Conservation (phyloP, 768 basidiomycete genomes). For the Boletus patriciae region DNA sequence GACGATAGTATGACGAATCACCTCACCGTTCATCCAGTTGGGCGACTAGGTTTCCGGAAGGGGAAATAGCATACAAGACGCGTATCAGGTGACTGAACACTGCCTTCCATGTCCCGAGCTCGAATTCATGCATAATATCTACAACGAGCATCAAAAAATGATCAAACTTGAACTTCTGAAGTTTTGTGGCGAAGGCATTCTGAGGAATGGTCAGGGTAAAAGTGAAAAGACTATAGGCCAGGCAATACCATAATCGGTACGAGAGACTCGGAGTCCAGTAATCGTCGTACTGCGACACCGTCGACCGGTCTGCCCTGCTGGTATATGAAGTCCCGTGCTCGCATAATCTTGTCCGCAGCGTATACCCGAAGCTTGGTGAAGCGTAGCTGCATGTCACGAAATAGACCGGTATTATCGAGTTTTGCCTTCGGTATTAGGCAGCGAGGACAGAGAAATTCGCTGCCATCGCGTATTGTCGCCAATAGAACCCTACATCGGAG, state of each 20-base stretch:
- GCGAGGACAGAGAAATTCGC: neutral
- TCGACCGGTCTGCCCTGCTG: neutral
- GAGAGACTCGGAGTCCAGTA: neutral
- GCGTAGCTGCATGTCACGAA: conserved; percentile 18
- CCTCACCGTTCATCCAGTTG: too few species aligned
- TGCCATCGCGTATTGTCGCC: neutral
- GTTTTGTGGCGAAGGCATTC: conserved; percentile 35
- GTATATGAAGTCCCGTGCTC: neutral
- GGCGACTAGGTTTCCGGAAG: conserved; percentile 7
- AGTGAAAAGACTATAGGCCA: too few species aligned
- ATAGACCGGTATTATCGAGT: neutral
- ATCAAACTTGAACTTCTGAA: conserved; percentile 19
- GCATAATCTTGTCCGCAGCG: neutral
- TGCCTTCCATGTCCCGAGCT: conserved; percentile 40
- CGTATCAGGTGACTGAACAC: conserved; percentile 38
- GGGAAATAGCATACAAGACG: conserved; percentile 21
- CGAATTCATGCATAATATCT: conserved; percentile 43
- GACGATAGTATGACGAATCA: too few species aligned
- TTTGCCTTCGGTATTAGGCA: neutral
- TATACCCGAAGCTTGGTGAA: neutral
- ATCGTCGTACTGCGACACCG: neutral
- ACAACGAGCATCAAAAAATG: conserved; percentile 29
- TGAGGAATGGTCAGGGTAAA: too few species aligned
- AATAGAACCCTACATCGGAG: neutral
- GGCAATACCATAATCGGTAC: too few species aligned